Base-by-base conservation (phyloP, 2,329 filamentous ascomycete species). In the Pestalotiopsis sp. region DNA sequence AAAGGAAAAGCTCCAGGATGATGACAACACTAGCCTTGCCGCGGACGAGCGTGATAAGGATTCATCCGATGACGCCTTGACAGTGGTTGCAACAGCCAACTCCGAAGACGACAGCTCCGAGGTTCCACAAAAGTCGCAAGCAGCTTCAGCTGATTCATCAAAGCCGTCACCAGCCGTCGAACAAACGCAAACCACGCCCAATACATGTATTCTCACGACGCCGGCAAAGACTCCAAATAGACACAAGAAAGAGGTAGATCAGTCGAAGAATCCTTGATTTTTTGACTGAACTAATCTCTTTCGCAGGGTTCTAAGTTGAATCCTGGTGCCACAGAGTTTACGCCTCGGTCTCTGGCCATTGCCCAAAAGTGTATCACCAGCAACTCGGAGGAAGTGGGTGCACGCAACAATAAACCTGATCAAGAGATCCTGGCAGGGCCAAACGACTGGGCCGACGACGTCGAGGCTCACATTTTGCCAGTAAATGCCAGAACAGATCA, bases 261-360 rank as follows among this genome's bases (percentile, higher is more conserved):
- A 73, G 76, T 76, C 77, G 70, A 77, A 81, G 76, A 75, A 79
- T 79, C 77, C 76, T 74, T 73, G 41, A 73, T 79, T 79, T 64
- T 76, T 79, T 80, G 79, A 80, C 78, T 79, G 79, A 82, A 80
- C 82, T 84, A 78, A 84, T 78, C 76, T 78, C 75, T 78, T 73
- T 68, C 61, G 73, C 78, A 88, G 85, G 84, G 80, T 77, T 85
- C 82, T 70, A 86, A 81, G 74, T 78, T 89, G 73, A 89, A 89
- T 77, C 87, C 87, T 39, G 80, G 83, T 72, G 87, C 87, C 36
- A 83, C 85, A 59, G 83, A 84, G 66, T 89, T 89, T 70, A 88
- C 86, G 1, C 87, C 87, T 62, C 82, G 82, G 66, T 77, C 79
- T 17, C 58, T 72, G 36, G 71, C 74, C 68, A 68, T 31, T 45